Conservation (phyloP, 495 filamentous ascomycete genomes). For the Podospora pseudopauciseta region DNA sequence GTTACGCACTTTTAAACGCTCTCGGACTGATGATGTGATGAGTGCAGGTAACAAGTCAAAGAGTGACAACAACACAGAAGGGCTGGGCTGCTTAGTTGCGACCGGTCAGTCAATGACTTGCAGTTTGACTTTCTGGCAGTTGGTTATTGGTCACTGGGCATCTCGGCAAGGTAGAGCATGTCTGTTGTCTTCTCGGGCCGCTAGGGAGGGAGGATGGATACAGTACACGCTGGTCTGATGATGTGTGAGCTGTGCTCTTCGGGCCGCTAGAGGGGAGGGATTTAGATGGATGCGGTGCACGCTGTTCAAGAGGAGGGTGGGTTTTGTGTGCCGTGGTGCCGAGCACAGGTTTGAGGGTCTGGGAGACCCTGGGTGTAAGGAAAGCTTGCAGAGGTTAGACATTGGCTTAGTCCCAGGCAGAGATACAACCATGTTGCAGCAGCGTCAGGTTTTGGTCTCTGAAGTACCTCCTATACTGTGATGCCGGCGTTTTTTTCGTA, state of each 20-base stretch:
- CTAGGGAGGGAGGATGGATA: not conserved
- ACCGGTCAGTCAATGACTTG: not conserved
- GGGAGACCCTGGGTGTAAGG: not conserved
- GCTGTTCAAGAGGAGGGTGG: not conserved
- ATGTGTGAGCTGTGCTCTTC: not conserved
- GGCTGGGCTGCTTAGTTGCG: not conserved
- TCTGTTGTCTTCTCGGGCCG: not conserved
- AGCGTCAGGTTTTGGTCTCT: too few species aligned
- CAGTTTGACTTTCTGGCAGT: not conserved
- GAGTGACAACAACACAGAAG: not conserved
- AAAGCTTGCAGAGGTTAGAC: too few species aligned
- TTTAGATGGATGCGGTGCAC: not conserved
- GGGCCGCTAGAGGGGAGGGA: not conserved
- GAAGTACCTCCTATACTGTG: too few species aligned
- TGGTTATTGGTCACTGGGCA: not conserved
- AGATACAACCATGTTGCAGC: too few species aligned
- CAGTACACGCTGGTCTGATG: not conserved
- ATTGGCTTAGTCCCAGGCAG: too few species aligned
- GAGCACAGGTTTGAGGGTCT: not conserved
- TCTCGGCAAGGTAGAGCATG: not conserved
- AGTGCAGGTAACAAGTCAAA: not conserved
- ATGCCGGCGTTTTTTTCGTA: too few species aligned
- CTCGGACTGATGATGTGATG: not conserved
- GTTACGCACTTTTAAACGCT: not conserved
- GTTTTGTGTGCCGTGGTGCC: not conserved